Conservation (phyloP, 2,329 filamentous ascomycete genomes). For the Xylaria sp. region DNA sequence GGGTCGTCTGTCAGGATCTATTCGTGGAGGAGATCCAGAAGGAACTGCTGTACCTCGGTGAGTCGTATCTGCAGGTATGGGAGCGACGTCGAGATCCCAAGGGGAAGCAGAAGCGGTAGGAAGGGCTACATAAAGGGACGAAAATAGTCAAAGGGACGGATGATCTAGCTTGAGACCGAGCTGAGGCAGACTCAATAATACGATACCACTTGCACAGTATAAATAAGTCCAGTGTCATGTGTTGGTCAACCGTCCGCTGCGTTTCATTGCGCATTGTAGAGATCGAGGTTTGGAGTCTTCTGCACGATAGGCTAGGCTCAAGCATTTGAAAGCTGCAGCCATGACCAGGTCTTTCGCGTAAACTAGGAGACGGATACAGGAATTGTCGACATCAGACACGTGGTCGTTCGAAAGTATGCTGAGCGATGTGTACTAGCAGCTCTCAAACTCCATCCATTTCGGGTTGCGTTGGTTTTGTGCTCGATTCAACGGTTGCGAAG, state of each 20-base stretch:
- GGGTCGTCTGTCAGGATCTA: conserved; percentile 93
- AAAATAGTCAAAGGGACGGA: neutral
- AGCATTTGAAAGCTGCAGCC: conserved; percentile 6
- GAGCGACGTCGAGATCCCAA: conserved; percentile 75
- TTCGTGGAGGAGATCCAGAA: conserved; percentile 90
- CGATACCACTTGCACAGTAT: conserved; percentile 30
- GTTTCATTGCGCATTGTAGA: neutral
- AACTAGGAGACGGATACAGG: too few species aligned
- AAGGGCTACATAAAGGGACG: conserved; percentile 12
- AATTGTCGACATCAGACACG: too few species aligned
- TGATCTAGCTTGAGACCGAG: conserved; percentile 5
- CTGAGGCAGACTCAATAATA: conserved; percentile 14
- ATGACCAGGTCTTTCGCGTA: conserved; percentile 11
- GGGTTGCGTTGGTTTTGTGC: too few species aligned
- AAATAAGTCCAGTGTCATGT: neutral
- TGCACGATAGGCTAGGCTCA: conserved; percentile 1
- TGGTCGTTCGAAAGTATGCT: too few species aligned
- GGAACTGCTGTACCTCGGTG: conserved; percentile 90
- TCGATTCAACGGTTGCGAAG: too few species aligned
- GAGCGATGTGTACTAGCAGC: too few species aligned
- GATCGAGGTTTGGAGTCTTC: conserved; percentile 1
- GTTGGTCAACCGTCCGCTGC: neutral
- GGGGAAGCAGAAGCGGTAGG: conserved; percentile 53
- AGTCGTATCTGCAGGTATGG: conserved; percentile 97
- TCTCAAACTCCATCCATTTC: too few species aligned